phyloP scores from a whole-genome alignment of 495 filamentous ascomycete genomes.

The Penicillium mononematosum region DNA sequence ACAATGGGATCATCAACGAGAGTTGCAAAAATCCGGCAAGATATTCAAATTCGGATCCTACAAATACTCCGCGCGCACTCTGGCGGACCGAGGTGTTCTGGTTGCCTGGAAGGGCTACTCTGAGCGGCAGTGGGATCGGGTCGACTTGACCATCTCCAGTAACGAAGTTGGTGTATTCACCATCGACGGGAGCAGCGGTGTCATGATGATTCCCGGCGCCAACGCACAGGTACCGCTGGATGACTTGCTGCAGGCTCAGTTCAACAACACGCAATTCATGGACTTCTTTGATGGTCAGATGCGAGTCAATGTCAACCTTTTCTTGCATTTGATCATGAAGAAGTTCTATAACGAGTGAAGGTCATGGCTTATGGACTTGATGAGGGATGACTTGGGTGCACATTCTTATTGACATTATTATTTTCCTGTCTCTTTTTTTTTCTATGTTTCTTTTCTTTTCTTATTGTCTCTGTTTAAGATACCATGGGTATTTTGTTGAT shows the following conservation, averaged over 20 bases:
- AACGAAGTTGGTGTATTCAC: constrained; percentile 95
- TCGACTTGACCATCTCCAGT: constrained; percentile 89
- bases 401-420: constrained; percentile 33
- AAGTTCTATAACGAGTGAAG: constrained; percentile 83
- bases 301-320: constrained; percentile 89
- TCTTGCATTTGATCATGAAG: constrained; percentile 93
- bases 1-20: constrained; percentile 96
- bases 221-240: constrained; percentile 88
- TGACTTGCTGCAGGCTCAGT: constrained; percentile 93
- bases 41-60: constrained; percentile 96
- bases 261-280: constrained; percentile 93
- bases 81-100: constrained; percentile 91
- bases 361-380: constrained; percentile 25
- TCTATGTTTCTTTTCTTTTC: constrained; percentile 20
- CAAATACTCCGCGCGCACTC: constrained; percentile 88
- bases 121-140: constrained; percentile 84
- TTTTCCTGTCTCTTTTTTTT: constrained; percentile 22
- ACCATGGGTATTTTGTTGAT: constrained; percentile 35
- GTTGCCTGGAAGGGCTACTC: constrained; percentile 81
- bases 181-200: constrained; percentile 86
- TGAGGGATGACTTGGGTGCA: constrained; percentile 27
- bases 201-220: constrained; percentile 94
- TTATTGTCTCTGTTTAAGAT: constrained; percentile 33
- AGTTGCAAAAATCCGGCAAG: constrained; percentile 85
- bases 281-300: constrained; percentile 86